Evolutionary conservation across 2,329 filamentous ascomycete genomes (phyloP), one percentile per base, ranked within the genome.

Genomic region (Lasiodiplodia hormozganensis): DNA sequence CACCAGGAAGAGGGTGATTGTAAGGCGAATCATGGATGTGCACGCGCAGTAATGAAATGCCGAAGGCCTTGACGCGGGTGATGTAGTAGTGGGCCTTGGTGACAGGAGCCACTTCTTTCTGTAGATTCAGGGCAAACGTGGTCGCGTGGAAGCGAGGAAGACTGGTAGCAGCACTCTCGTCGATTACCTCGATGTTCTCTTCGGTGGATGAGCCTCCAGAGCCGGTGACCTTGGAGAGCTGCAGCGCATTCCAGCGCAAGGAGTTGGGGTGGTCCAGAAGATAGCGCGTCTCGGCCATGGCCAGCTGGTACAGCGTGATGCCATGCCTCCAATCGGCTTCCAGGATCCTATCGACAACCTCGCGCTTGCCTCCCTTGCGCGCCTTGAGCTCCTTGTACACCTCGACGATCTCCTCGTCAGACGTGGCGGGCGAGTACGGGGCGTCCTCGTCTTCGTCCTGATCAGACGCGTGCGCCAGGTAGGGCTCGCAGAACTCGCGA

Each of bases 61-160:
- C 88, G n/a, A 91, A 83, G 1, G 85, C 84, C 65, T 86, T 84
- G 65, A 92, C 90, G n/a, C 90, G 87, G 72, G 91, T 89, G 70
- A 96, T 87, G 73, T 92, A 90, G 78, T 93, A 96, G 79, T 96
- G 92, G 5, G 92, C 91, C 78, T 96, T 96, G 73, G 94, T 87
- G 69, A 96, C 86, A 1, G 93, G 92, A 1, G 92, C 84, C 21
- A 94, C 86, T 75, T 94, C 90, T 51, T 85, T 84, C 72, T 94
- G 91, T 2, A 97, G 86, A 72, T 90, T 91, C 71, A 88, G 87
- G 47, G 96, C 83, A 77, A 97, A 97, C 0, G 90, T 92, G 4
- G 91, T 88, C 0, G 92, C 91, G 74, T 96, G 92, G 74, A 96
- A 92, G 18, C 90, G 89, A 12, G 93, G 92, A 23, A 87, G 76